Base-by-base conservation (phyloP, 1,284 basidiomycete species). In the Clitocybe nebularis region DNA sequence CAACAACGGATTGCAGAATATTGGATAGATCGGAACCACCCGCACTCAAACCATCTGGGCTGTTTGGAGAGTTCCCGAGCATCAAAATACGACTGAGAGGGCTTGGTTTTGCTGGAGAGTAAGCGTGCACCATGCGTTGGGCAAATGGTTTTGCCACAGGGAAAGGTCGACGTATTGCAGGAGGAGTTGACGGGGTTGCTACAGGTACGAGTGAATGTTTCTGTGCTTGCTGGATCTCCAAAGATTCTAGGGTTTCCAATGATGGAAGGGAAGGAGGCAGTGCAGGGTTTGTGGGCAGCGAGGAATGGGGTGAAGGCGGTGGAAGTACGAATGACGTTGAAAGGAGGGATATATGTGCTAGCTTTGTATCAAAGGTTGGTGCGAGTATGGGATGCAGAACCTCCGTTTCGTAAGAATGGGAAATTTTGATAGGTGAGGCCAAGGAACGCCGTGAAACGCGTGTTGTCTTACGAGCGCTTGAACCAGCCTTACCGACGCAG, bases 41-140 rank as follows among this genome's bases (percentile, higher is more conserved):
- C 19, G 44, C 34, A 11, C 30, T 29, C n/a, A 21, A 22, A n/a
- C 41, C 43, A 14, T 60, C 60, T 13, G 68, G 68, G 43, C 65
- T 73, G 29, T 72, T 67, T 5, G 82, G 83, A 0, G 82, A 84
- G 49, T 80, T 68, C 2, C 70, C 71, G 29, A 88, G 67, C 77
- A 81, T 75, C 24, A 89, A 68, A 41, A 89, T 86, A 7, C 84
- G 74, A 46, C 81, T 86, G 24, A 89, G 68, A 1, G 85, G 85
- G 50, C 84, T 86, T 0, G 86, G 85, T 60, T 79, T 80, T 2
- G 69, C 79, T 21, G 86, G 85, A 0, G 86, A 88, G 52, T 89
- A 89, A 0, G 84, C 84, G 49, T 89, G 85, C 2, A 77, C 68
- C 81, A 87, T 85, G 42, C 72, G 77, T 43, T 69, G 60, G 0